Conservation (phyloP, 345 rosid genomes). For the Camelina hispida region DNA sequence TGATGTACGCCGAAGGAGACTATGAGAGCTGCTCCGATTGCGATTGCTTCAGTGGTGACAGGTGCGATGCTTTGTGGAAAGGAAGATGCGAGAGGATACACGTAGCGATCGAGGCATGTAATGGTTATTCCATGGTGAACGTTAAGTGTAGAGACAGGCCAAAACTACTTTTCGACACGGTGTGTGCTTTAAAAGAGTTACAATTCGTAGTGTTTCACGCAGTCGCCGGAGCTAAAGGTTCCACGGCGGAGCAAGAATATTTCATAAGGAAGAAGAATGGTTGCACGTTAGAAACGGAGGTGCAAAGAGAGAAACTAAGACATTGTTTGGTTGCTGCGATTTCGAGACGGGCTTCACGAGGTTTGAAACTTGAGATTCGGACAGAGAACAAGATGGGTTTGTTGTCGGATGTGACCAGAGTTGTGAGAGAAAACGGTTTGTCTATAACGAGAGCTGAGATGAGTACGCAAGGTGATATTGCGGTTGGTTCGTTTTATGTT, state of each 20-base stretch:
- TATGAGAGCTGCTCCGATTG: constrained; percentile 64
- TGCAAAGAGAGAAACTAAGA: constrained; percentile 57
- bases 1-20: constrained; percentile 70
- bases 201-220: constrained; percentile 90
- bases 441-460: constrained; percentile 73
- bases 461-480: constrained; percentile 57
- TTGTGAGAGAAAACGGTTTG: constrained; percentile 71
- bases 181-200: constrained; percentile 78
- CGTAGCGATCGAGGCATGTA: constrained; percentile 69
- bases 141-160: constrained; percentile 75
- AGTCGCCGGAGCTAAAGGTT: constrained; percentile 66
- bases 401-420: constrained; percentile 68
- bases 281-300: constrained; percentile 61
- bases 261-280: constrained; percentile 82
- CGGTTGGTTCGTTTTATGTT: constrained; percentile 75
- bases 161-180: constrained; percentile 81
- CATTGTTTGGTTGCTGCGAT: constrained; percentile 80
- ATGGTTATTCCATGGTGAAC: constrained; percentile 75
- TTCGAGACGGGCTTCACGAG: constrained; percentile 71
- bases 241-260: constrained; percentile 83
- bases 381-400: constrained; percentile 63
- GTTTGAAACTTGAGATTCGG: constrained; percentile 65
- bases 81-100: constrained; percentile 60
- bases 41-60: constrained; percentile 48
- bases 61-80: constrained; percentile 45